These are phyloP conservation scores for Pichia eremophila DNA, from an alignment of 805 yeast species.

Conservation along the genomic window DNA sequence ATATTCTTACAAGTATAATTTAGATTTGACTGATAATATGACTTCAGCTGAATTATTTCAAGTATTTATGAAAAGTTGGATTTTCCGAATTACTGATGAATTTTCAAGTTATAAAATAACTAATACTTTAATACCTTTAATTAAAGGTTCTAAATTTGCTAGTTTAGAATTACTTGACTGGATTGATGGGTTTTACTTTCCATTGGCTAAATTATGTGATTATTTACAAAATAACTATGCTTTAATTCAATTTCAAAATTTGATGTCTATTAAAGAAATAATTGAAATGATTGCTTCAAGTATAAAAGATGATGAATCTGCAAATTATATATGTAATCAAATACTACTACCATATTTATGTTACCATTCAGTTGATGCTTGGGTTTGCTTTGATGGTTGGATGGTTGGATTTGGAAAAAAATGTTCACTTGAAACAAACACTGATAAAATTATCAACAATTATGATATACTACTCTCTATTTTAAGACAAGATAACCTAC, in stretches of 20 bases:
- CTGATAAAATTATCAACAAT: constrained; percentile 6
- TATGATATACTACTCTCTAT: constrained; percentile 13
- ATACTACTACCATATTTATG: constrained; percentile 17
- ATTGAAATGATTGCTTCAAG: constrained; percentile 13
- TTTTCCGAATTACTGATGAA: constrained; percentile 13
- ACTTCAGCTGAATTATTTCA: constrained; percentile 5
- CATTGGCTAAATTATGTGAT: constrained; percentile 12
- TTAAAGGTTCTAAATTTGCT: constrained; percentile 1
- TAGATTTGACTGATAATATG: background rate
- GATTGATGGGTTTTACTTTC: constrained; percentile 17
- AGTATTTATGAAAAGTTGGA: constrained; percentile 16
- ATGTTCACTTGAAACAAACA: constrained; percentile 2
- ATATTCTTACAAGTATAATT: constrained; percentile 1
- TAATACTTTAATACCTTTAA: background rate
- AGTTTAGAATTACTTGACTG: constrained; percentile 12
- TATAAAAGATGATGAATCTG: background rate
- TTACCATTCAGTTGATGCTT: constrained; percentile 8
- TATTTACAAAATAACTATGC: constrained; percentile 8
- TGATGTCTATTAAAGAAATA: constrained; percentile 13
- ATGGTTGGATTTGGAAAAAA: constrained; percentile 11
- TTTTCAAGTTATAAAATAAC: constrained; percentile 7
- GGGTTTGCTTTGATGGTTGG: constrained; percentile 17
- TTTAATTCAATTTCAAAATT: constrained; percentile 16
- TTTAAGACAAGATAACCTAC: constrained; percentile 15
- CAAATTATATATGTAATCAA: constrained; percentile 3